Conservation (phyloP, 129 eudicot species). For the Flaveria brownii region DNA sequence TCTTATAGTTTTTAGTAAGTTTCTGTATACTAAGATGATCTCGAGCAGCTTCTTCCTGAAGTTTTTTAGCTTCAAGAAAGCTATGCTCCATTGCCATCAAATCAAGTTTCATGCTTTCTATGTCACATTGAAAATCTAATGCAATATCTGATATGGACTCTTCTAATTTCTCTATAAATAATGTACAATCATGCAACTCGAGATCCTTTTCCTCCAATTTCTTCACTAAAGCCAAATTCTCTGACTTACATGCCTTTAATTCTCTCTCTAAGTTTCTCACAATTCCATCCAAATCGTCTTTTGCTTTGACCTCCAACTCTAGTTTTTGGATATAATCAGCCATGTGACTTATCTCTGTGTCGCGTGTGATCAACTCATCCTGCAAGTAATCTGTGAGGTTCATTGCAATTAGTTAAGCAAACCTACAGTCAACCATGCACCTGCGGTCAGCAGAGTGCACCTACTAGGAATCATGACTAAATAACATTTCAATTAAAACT, state of each 20-base stretch:
- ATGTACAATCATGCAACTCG: constrained; percentile 46
- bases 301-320: constrained; percentile 46
- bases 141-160: constrained; percentile 62
- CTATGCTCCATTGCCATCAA: constrained; percentile 62
- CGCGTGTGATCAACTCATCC: constrained; percentile 71
- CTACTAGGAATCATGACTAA: background rate
- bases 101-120: constrained; percentile 85
- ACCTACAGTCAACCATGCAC: constrained; percentile 25
- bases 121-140: constrained; percentile 86
- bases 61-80: constrained; percentile 53
- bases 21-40: constrained; percentile 47
- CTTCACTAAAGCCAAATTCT: constrained; percentile 44
- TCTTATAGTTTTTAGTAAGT: constrained; percentile 44
- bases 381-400: constrained; percentile 78
- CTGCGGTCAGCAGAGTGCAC: constrained; percentile 19
- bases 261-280: constrained; percentile 54
- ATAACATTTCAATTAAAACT: background rate
- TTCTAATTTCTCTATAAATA: constrained; percentile 58
- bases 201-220: constrained; percentile 62
- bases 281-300: constrained; percentile 48
- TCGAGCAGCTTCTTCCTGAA: constrained; percentile 56
- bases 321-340: constrained; percentile 50
- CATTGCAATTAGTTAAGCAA: constrained; percentile 30
- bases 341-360: constrained; percentile 45
- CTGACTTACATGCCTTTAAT: constrained; percentile 48